Evolutionary conservation across 1,139 yeast genomes (phyloP).

Genomic region (Groenewaldozyma auringiensis): DNA sequence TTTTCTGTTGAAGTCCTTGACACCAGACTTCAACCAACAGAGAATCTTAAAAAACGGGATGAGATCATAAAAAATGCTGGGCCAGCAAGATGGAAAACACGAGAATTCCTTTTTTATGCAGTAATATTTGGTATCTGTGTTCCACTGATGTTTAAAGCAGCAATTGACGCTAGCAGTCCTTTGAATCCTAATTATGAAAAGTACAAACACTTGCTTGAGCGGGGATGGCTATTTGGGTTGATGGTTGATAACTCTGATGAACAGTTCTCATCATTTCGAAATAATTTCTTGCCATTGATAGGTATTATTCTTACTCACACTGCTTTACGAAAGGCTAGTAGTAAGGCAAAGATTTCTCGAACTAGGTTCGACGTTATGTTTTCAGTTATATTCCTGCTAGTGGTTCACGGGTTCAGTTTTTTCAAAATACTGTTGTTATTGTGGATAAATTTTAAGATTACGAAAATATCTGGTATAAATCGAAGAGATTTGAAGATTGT

Average conservation of each 20-base stretch:
- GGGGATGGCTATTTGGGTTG: conserved; percentile 43
- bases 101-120: conserved; percentile 64
- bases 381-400: conserved; percentile 62
- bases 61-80: conserved; percentile 39
- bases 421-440: conserved; percentile 56
- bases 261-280: conserved; percentile 83
- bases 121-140: conserved; percentile 58
- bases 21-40: conserved; percentile 55
- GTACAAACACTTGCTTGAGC: conserved; percentile 61
- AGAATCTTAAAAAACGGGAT: conserved; percentile 39
- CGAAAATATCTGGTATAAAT: conserved; percentile 33
- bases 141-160: conserved; percentile 76
- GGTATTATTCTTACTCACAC: conserved; percentile 51
- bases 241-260: conserved; percentile 67
- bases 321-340: conserved; percentile 36
- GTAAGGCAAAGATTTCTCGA: conserved; percentile 27
- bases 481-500: conserved; percentile 18
- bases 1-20: conserved; percentile 75
- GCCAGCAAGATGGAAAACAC: conserved; percentile 62
- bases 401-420: conserved; percentile 72
- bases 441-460: conserved; percentile 46
- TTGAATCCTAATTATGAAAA: conserved; percentile 66
- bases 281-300: conserved; percentile 57
- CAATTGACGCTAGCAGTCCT: conserved; percentile 61
- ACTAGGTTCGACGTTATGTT: conserved; percentile 61